phyloP scores from a whole-genome alignment of 306 rosid species.

The Prunus davidiana region DNA sequence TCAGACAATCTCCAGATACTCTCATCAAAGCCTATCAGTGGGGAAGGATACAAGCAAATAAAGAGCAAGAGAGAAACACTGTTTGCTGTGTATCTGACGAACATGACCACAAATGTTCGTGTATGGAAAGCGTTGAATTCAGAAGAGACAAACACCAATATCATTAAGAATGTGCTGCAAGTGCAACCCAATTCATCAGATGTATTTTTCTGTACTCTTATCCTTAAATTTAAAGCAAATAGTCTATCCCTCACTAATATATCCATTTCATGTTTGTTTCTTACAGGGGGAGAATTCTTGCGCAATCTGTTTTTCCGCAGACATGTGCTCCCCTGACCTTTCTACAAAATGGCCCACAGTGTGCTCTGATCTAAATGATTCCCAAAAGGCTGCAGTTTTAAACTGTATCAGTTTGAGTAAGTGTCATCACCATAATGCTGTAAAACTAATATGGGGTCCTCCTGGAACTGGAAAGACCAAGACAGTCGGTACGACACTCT shows the following conservation, averaged over 20 bases:
- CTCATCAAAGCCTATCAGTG: slow-evolving; percentile 15
- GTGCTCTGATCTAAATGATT: slow-evolving; percentile 32
- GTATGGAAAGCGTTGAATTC: slow-evolving; percentile 24
- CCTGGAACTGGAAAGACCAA: slow-evolving; percentile 75
- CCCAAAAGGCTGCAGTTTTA: slow-evolving; percentile 40
- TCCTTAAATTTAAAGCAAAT: not conserved
- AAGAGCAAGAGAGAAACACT: not conserved
- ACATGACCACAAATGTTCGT: slow-evolving; percentile 28
- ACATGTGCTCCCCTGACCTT: not conserved
- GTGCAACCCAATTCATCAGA: slow-evolving; percentile 42
- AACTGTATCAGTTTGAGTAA: slow-evolving; percentile 32
- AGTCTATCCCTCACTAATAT: no score
- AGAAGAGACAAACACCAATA: slow-evolving; percentile 7
- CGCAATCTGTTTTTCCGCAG: slow-evolving; percentile 8
- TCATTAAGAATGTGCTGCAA: slow-evolving; percentile 36
- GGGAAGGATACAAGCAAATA: not conserved
- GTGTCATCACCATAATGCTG: slow-evolving; percentile 23
- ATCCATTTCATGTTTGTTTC: not conserved
- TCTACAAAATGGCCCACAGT: slow-evolving; percentile 8
- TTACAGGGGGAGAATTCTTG: slow-evolving; percentile 40
- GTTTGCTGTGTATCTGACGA: slow-evolving; percentile 22
- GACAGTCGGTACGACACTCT: slow-evolving; percentile 39
- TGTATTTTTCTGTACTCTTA: not conserved
- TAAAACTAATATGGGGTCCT: slow-evolving; percentile 65
- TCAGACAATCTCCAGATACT: not conserved